Evolutionary conservation across 208 protist species (phyloP).

Genomic region (Crithidia brevicula): DNA sequence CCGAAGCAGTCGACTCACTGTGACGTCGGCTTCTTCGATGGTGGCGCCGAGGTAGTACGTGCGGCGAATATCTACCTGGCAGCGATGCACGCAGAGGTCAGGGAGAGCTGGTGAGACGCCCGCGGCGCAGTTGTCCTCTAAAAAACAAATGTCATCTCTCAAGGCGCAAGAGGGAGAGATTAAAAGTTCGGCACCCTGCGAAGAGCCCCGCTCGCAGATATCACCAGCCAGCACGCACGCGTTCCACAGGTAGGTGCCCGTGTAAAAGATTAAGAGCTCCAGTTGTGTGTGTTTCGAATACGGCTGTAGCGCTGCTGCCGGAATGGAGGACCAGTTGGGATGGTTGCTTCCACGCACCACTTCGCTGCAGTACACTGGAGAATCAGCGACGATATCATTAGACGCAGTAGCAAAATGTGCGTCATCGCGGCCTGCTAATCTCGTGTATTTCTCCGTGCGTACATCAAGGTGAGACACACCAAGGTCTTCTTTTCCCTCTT

Average conservation of each 20-base stretch:
- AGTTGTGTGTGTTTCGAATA: not conserved
- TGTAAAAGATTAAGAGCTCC: slow-evolving; percentile 30
- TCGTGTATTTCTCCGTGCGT: not conserved
- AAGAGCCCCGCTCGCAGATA: too few species aligned
- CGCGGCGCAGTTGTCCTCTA: too few species aligned
- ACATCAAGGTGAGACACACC: not conserved
- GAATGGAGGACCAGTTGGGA: slow-evolving; percentile 29
- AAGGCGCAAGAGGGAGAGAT: too few species aligned
- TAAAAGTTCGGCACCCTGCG: too few species aligned
- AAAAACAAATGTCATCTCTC: too few species aligned
- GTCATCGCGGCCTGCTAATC: not conserved
- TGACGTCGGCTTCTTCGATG: slow-evolving; percentile 43
- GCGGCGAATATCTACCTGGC: slow-evolving; percentile 43
- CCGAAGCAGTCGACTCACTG: slow-evolving; percentile 28
- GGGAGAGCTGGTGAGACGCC: not conserved
- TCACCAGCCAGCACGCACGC: not conserved
- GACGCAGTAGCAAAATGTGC: not conserved
- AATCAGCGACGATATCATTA: not conserved
- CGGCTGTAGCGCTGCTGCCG: not conserved
- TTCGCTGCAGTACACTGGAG: slow-evolving; percentile 27
- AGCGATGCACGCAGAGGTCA: slow-evolving; percentile 44
- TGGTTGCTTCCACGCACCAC: slow-evolving; percentile 28
- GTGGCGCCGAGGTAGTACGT: slow-evolving; percentile 48
- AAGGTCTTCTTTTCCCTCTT: not conserved
- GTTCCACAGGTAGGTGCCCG: slow-evolving; percentile 9